Evolutionary conservation across 2,329 filamentous ascomycete species (phyloP).

Genomic region (Aspergillus sp.): DNA sequence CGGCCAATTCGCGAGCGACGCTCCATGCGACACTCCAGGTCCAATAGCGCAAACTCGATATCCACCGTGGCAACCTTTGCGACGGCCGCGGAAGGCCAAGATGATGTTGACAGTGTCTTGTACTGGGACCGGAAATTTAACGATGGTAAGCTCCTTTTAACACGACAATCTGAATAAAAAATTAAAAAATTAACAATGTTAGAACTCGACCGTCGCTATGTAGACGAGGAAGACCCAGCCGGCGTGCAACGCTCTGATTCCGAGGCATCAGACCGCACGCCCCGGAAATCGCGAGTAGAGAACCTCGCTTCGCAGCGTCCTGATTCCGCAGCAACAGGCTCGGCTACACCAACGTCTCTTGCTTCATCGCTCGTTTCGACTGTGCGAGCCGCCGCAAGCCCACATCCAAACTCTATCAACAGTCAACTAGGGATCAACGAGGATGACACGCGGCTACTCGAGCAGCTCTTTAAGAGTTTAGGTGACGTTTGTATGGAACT

Average conservation of each 20-base stretch:
- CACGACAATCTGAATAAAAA: background rate
- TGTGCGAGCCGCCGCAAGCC: conserved; percentile 34
- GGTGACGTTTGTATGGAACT: conserved; percentile 52
- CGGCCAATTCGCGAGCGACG: conserved; percentile 27
- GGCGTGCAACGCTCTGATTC: conserved; percentile 15
- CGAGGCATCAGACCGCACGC: conserved; percentile 5
- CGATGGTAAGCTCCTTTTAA: conserved; percentile 24
- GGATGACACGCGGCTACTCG: conserved; percentile 57
- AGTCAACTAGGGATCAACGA: conserved; percentile 43
- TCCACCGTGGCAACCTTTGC: conserved; percentile 64
- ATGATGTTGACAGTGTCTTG: conserved; percentile 42
- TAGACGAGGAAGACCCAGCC: conserved; percentile 16
- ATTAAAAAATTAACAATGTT: background rate
- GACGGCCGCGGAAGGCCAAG: conserved; percentile 57
- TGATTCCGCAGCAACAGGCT: conserved; percentile 25
- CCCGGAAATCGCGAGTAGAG: conserved; percentile 6
- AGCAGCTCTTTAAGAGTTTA: conserved; percentile 53
- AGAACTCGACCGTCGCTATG: conserved; percentile 24
- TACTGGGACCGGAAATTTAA: conserved; percentile 41
- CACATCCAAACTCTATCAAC: conserved; percentile 21
- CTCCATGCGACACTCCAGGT: conserved; percentile 45
- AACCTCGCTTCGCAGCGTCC: conserved; percentile 30
- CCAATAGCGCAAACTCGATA: conserved; percentile 58
- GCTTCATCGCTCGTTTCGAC: conserved; percentile 40
- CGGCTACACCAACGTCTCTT: conserved; percentile 33